A percentile compares a stretch with the other conserved stretches of the same genome.
Evolutionary conservation across 495 filamentous ascomycete species (phyloP).

Genomic region (Elasticomyces elasticus): DNA sequence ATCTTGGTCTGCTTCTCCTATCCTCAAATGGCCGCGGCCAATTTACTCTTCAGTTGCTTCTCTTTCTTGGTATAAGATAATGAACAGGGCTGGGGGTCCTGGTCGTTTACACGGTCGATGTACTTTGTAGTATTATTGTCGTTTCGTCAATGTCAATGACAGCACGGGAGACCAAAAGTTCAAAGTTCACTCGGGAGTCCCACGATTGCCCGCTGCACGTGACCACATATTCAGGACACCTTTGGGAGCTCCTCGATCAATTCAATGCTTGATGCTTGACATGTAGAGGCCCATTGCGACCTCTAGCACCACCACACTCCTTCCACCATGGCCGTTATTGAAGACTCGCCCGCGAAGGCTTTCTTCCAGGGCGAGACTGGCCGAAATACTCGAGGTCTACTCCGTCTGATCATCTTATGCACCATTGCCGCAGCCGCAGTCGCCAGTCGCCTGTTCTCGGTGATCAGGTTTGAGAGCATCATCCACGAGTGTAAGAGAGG

Average conservation of each 20-base stretch:
- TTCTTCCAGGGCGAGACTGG: constrained; percentile 59
- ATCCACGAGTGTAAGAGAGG: constrained; percentile 82
- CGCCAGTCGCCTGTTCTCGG: constrained; percentile 91
- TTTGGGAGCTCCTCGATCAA: background rate
- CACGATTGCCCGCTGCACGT: too few species aligned
- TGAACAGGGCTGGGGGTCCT: too few species aligned
- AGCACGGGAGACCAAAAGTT: background rate
- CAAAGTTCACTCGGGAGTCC: background rate
- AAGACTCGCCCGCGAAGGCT: background rate
- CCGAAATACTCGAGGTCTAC: constrained; percentile 68
- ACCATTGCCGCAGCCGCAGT: constrained; percentile 89
- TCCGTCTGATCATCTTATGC: constrained; percentile 84
- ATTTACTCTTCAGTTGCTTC: too few species aligned
- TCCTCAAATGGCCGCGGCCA: background rate
- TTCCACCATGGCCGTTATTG: constrained; percentile 3
- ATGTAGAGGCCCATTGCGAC: too few species aligned
- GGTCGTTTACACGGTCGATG: too few species aligned
- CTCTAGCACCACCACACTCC: background rate
- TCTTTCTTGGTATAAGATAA: too few species aligned
- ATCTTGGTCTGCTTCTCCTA: background rate
- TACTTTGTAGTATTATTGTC: too few species aligned
- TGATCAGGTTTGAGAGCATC: constrained; percentile 98
- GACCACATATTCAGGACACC: too few species aligned
- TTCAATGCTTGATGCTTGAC: background rate
- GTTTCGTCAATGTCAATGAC: background rate